A percentile compares a stretch with the other conserved stretches of the same genome.
phyloP scores from a whole-genome alignment of 495 filamentous ascomycete genomes.

The Paragyromitra xinjiangensis region DNA sequence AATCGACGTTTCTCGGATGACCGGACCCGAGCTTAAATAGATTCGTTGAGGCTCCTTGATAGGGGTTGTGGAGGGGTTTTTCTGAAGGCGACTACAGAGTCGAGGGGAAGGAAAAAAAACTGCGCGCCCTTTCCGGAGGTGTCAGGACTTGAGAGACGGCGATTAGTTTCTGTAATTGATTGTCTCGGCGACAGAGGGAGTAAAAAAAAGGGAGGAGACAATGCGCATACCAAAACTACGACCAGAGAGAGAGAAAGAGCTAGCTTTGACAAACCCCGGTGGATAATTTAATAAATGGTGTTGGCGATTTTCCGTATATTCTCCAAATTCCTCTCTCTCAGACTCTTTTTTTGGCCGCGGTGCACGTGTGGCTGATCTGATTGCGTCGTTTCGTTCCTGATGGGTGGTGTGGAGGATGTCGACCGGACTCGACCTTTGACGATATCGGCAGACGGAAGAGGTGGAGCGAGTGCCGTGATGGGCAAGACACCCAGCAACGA shows the following conservation, averaged over 20 bases:
- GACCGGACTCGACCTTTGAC: background rate
- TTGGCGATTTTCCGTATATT: slow-evolving; percentile 1
- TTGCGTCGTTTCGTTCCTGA: background rate
- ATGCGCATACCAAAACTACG: slow-evolving; percentile 15
- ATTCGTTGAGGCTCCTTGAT: background rate
- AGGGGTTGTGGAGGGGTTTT: background rate
- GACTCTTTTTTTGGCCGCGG: too few relatives aligned
- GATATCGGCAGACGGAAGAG: slow-evolving; percentile 5
- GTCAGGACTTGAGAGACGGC: slow-evolving; percentile 2
- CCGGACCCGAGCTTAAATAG: slow-evolving; percentile 4
- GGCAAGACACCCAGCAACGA: slow-evolving; percentile 24
- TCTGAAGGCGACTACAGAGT: background rate
- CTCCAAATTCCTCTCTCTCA: too few relatives aligned
- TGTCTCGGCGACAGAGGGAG: background rate
- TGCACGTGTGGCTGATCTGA: background rate
- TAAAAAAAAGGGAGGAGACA: slow-evolving; percentile 14
- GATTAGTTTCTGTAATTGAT: slow-evolving; percentile 7
- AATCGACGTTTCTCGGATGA: slow-evolving; percentile 11
- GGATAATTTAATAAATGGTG: background rate
- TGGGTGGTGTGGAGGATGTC: slow-evolving; percentile 11
- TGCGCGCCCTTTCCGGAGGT: slow-evolving; percentile 4
- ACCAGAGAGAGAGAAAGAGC: slow-evolving; percentile 3
- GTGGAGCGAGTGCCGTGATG: slow-evolving; percentile 6
- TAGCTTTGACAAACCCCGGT: background rate
- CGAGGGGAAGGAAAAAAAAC: background rate